Conservation (phyloP, 805 yeast genomes). For the Lipomyces orientalis region DNA sequence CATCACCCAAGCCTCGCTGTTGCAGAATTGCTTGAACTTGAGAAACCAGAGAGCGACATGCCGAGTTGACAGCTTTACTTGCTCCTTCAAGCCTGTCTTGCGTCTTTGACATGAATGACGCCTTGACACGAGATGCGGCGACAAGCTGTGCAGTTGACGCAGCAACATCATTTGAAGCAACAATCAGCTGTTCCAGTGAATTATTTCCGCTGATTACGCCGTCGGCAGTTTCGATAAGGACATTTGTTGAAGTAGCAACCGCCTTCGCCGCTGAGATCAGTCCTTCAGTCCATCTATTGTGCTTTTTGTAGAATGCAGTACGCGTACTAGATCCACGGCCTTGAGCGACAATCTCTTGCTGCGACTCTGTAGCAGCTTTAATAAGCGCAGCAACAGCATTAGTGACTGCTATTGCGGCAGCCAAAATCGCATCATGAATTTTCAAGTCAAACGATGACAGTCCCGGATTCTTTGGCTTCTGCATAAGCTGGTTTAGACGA, state of each 20-base stretch:
- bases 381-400: constrained; percentile 76
- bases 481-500: constrained; percentile 59
- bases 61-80: constrained; percentile 70
- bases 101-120: constrained; percentile 73
- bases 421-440: constrained; percentile 74
- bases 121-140: constrained; percentile 88
- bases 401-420: constrained; percentile 81
- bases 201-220: constrained; percentile 71
- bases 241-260: constrained; percentile 80
- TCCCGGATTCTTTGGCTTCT: constrained; percentile 56
- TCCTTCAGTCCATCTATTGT: constrained; percentile 93
- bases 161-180: constrained; percentile 89
- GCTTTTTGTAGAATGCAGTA: constrained; percentile 81
- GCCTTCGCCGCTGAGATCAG: constrained; percentile 86
- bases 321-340: constrained; percentile 69
- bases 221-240: constrained; percentile 85
- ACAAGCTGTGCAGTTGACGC: constrained; percentile 92
- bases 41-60: constrained; percentile 73
- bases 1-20: constrained; percentile 48
- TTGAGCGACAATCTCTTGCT: constrained; percentile 75
- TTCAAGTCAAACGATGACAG: constrained; percentile 64
- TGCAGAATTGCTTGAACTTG: constrained; percentile 68
- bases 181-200: constrained; percentile 81
- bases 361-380: constrained; percentile 78
- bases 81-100: constrained; percentile 76